phyloP scores from a whole-genome alignment of 73 alveolate genomes.

The Effrenium voratum region DNA sequence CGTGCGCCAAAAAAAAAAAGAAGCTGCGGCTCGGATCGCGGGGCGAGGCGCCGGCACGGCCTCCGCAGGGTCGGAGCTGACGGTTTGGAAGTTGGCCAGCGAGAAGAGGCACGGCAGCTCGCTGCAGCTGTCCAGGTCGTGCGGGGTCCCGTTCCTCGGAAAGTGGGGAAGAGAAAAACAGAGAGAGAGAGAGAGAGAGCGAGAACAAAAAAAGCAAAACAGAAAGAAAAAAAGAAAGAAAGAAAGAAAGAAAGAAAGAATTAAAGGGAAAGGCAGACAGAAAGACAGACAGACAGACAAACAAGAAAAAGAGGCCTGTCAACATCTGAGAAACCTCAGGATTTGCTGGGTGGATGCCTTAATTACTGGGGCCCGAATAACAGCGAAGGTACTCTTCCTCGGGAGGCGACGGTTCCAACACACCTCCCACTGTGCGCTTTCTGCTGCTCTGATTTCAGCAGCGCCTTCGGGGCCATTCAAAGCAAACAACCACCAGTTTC shows the following conservation, averaged over 20 bases:
- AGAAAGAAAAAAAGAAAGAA: neutral
- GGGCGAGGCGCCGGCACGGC: neutral
- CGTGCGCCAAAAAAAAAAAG: neutral
- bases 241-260: neutral
- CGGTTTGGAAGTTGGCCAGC: neutral
- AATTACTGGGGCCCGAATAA: too few relatives aligned
- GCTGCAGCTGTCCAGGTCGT: slow-evolving; percentile 31
- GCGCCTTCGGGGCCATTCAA: neutral
- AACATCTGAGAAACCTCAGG: too few relatives aligned
- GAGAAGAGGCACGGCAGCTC: neutral
- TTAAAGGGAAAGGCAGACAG: neutral
- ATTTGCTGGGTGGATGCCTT: too few relatives aligned
- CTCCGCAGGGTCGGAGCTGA: neutral
- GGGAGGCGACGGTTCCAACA: neutral
- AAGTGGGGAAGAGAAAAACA: neutral
- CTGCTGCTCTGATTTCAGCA: neutral
- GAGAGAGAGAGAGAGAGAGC: neutral
- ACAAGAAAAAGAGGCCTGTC: too few relatives aligned
- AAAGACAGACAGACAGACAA: too few relatives aligned
- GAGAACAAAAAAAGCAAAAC: too few relatives aligned
- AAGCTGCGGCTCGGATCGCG: neutral
- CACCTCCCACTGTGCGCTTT: neutral
- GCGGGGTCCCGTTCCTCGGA: slow-evolving; percentile 4
- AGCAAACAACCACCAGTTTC: neutral
- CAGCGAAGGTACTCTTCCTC: neutral